Percentiles rank a stretch among this genome's conserved stretches.
Evolutionary conservation across 78 protist genomes (phyloP).

Genomic region (Dictyostelium citrinum): DNA sequence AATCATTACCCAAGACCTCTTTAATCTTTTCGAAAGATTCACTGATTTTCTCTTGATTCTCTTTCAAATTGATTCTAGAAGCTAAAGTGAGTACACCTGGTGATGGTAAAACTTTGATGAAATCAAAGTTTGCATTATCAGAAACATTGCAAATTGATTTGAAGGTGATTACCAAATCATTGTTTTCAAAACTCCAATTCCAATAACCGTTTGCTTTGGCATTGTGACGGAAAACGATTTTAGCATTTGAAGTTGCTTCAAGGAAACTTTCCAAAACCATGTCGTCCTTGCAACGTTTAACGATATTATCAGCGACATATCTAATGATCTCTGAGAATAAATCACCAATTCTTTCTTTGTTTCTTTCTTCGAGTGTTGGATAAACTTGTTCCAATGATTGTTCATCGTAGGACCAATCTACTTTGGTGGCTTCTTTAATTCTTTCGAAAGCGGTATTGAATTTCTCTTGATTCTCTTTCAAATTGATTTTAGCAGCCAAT

Average conservation of each 20-base stretch:
- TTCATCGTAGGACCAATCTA: slow-evolving; percentile 35
- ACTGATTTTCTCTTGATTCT: slow-evolving; percentile 9
- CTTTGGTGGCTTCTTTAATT: background rate
- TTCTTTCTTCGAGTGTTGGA: slow-evolving; percentile 1
- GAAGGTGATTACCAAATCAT: background rate
- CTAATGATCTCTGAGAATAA: background rate
- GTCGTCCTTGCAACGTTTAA: slow-evolving; percentile 14
- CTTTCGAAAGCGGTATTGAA: background rate
- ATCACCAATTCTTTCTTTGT: slow-evolving; percentile 26
- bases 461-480: slow-evolving; percentile 26
- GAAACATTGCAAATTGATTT: background rate
- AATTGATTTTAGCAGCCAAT: background rate
- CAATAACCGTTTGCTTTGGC: slow-evolving; percentile 32
- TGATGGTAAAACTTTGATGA: slow-evolving; percentile 42
- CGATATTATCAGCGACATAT: background rate
- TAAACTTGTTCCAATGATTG: slow-evolving; percentile 4
- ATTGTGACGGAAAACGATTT: background rate
- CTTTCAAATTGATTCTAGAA: slow-evolving; percentile 8
- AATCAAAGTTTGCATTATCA: slow-evolving; percentile 8
- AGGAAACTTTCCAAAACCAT: slow-evolving; percentile 42
- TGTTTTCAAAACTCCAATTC: background rate
- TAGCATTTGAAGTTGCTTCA: slow-evolving; percentile 5
- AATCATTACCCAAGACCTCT: slow-evolving; percentile 1
- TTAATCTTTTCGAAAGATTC: slow-evolving; percentile 37
- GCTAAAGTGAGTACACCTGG: slow-evolving; percentile 32